Percentiles rank a stretch among this genome's conserved stretches.
phyloP scores from a whole-genome alignment of 768 basidiomycete species.

The Melanogaster broomeanus region DNA sequence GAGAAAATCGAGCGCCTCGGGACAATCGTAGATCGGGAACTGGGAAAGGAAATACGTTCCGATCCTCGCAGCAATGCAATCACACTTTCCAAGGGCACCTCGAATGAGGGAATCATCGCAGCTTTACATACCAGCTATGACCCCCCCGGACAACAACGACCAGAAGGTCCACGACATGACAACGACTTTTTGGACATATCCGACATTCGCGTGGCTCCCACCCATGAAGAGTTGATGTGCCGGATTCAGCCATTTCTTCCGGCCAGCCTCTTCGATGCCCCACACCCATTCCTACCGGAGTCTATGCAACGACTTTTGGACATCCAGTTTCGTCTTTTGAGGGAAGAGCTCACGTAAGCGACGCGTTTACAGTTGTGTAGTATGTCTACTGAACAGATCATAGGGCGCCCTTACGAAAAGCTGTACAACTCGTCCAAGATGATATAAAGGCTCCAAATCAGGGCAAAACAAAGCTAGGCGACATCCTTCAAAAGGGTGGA shows the following conservation, averaged over 20 bases:
- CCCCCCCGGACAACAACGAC: constrained; percentile 53
- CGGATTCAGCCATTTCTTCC: constrained; percentile 58
- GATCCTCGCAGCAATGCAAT: constrained; percentile 5
- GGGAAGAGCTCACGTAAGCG: constrained; percentile 69
- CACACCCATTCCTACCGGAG: constrained; percentile 56
- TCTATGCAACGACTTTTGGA: constrained; percentile 72
- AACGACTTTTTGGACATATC: constrained; percentile 61
- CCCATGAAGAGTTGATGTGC: constrained; percentile 62
- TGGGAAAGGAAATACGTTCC: constrained; percentile 33
- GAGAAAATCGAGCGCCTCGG: constrained; percentile 33
- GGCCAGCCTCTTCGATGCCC: constrained; percentile 56
- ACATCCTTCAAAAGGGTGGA: constrained; percentile 51
- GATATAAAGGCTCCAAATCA: constrained; percentile 37
- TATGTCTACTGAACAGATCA: not conserved
- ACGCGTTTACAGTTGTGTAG: not conserved
- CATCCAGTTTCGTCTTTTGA: constrained; percentile 71
- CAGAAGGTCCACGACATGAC: constrained; percentile 61
- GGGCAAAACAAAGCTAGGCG: constrained; percentile 41
- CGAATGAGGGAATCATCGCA: constrained; percentile 38
- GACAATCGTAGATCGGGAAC: constrained; percentile 55
- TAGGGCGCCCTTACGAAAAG: constrained; percentile 55
- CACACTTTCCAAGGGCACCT: not conserved
- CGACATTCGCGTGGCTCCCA: constrained; percentile 69
- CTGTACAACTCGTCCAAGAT: constrained; percentile 48
- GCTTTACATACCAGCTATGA: constrained; percentile 46